Evolutionary conservation across 129 eudicot genomes (phyloP).

Genomic region (Lonicera japonica): DNA sequence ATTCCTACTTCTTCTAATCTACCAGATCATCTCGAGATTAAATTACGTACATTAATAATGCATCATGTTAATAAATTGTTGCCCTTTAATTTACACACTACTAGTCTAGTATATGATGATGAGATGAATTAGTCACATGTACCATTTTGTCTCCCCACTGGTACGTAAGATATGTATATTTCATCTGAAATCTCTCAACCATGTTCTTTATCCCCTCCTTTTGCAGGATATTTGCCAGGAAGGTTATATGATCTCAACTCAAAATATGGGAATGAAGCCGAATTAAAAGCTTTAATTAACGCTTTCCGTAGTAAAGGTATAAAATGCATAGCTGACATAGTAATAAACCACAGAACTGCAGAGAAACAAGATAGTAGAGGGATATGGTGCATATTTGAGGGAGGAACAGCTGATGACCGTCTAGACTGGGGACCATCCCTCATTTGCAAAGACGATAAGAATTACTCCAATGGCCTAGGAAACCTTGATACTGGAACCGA

Average conservation of each 20-base stretch:
- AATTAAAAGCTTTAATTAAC: slow-evolving; percentile 42
- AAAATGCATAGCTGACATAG: slow-evolving; percentile 63
- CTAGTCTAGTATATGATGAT: too few species aligned
- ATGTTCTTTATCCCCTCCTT: background rate
- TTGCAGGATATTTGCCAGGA: slow-evolving; percentile 74
- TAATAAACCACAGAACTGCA: slow-evolving; percentile 65
- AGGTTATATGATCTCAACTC: slow-evolving; percentile 66
- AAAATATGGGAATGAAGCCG: slow-evolving; percentile 36
- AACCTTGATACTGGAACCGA: slow-evolving; percentile 52
- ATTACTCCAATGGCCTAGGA: slow-evolving; percentile 52
- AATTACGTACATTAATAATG: too few species aligned
- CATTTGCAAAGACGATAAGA: slow-evolving; percentile 56
- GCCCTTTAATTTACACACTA: too few species aligned
- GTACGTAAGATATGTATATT: too few species aligned
- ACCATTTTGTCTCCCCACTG: background rate
- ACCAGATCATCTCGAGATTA: too few species aligned
- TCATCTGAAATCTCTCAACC: too few species aligned
- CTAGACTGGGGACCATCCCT: slow-evolving; percentile 70
- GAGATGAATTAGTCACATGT: too few species aligned
- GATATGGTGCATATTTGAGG: slow-evolving; percentile 55
- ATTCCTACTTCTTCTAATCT: background rate
- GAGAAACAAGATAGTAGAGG: slow-evolving; percentile 57
- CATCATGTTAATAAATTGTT: too few species aligned
- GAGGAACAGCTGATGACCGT: slow-evolving; percentile 63
- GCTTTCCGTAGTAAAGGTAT: slow-evolving; percentile 49